Percentiles rank a stretch among this genome's conserved stretches.
phyloP scores from a whole-genome alignment of 371 early-diverging fungal genomes.

The Syncephalastrum contaminatum region DNA sequence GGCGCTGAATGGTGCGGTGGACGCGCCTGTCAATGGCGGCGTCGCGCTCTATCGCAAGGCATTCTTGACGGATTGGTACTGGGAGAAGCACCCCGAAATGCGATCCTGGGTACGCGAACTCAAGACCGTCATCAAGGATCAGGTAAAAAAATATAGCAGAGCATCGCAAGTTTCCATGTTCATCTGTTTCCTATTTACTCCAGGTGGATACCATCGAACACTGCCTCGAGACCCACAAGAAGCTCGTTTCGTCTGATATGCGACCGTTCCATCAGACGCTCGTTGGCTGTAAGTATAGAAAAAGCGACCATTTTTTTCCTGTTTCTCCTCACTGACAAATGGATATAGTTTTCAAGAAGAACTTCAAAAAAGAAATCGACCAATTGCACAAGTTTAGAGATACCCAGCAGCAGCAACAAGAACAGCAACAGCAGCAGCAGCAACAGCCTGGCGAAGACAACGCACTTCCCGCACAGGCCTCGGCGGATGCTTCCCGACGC shows the following conservation, averaged over 20 bases:
- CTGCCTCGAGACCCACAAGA: constrained; percentile 65
- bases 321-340: not conserved
- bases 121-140: constrained; percentile 61
- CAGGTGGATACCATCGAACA: constrained; percentile 64
- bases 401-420: constrained; percentile 18
- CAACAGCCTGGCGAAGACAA: constrained; percentile 8
- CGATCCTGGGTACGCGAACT: constrained; percentile 50
- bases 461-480: not conserved
- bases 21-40: constrained; percentile 88
- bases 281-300: constrained; percentile 52
- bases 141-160: constrained; percentile 40
- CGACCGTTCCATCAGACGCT: constrained; percentile 74
- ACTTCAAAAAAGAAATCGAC: constrained; percentile 67
- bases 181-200: not conserved
- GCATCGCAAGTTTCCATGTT: not conserved
- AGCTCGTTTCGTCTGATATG: constrained; percentile 67
- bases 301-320: not conserved
- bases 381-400: constrained; percentile 29
- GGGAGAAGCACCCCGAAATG: constrained; percentile 46
- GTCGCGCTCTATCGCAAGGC: constrained; percentile 74
- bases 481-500: constrained; percentile 9
- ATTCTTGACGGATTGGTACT: constrained; percentile 56
- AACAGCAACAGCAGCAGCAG: constrained; percentile 2
- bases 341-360: constrained; percentile 61
- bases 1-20: constrained; percentile 81